These are phyloP conservation scores for Ascosphaera aggregata DNA, from an alignment of 2,329 filamentous ascomycete species.

Conservation along the genomic window DNA sequence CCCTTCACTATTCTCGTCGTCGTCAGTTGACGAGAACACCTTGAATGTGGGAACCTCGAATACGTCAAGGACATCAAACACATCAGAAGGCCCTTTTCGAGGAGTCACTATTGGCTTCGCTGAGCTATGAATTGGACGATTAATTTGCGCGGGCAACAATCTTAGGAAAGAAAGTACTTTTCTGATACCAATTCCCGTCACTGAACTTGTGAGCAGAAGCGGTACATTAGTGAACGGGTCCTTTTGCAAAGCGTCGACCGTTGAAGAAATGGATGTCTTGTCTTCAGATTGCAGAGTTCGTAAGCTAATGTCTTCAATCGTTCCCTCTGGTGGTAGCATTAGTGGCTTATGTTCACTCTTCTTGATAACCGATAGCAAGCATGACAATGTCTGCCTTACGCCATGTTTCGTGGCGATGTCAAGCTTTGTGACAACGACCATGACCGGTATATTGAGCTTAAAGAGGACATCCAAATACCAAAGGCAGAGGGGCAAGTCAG, in stretches of 20 bases:
- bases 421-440: constrained; percentile 73
- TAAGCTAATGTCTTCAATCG: constrained; percentile 28
- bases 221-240: constrained; percentile 38
- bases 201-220: constrained; percentile 67
- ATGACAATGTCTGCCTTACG: constrained; percentile 45
- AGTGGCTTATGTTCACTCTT: constrained; percentile 47
- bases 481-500: constrained; percentile 46
- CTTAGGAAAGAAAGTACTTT: constrained; percentile 62
- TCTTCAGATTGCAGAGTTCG: constrained; percentile 33
- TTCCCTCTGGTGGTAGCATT: constrained; percentile 33
- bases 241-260: constrained; percentile 21
- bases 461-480: constrained; percentile 71
- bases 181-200: constrained; percentile 62
- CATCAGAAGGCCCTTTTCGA: constrained; percentile 56
- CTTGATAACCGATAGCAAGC: constrained; percentile 57
- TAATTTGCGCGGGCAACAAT: constrained; percentile 40
- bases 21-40: constrained; percentile 20
- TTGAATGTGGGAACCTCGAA: constrained; percentile 51
- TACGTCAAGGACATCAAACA: constrained; percentile 82
- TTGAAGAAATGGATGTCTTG: constrained; percentile 31
- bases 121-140: constrained; percentile 13
- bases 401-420: constrained; percentile 57
- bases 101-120: constrained; percentile 24
- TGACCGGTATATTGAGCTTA: constrained; percentile 51
- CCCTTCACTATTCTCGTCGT: constrained; percentile 21